A percentile compares a stretch with the other conserved stretches of the same genome.
These are phyloP conservation scores for Ustilago nuda DNA, from an alignment of 1,284 basidiomycete genomes.

Conservation along the genomic window DNA sequence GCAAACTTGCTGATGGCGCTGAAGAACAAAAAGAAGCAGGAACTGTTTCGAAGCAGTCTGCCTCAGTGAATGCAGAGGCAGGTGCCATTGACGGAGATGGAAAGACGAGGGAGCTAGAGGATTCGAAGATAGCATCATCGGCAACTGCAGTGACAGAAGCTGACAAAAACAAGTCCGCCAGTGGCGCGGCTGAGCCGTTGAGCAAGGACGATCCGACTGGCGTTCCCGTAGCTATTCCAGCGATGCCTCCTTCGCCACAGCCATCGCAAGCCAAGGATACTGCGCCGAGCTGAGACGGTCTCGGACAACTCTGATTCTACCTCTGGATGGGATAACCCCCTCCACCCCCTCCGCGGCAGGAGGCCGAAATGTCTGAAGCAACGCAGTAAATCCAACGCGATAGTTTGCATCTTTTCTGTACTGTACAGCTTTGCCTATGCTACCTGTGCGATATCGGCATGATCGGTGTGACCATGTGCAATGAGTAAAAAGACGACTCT, in stretches of 20 bases:
- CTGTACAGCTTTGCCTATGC: not conserved
- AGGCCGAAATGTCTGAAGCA: slow-evolving; percentile 36
- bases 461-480: not conserved
- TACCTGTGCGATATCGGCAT: too few species aligned
- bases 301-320: not conserved
- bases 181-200: not conserved
- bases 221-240: slow-evolving; percentile 8
- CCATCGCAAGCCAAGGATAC: slow-evolving; percentile 5
- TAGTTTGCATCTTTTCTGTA: not conserved
- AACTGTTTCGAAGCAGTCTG: not conserved
- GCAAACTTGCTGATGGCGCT: not conserved
- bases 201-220: not conserved
- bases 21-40: not conserved
- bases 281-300: not conserved
- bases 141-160: not conserved
- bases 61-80: not conserved
- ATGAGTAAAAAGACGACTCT: not conserved
- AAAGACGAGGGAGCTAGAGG: not conserved
- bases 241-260: slow-evolving; percentile 2
- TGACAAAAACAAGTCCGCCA: not conserved
- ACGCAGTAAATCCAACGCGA: not conserved
- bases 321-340: slow-evolving; percentile 5
- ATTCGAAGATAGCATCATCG: not conserved
- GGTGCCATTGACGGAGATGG: not conserved
- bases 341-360: not conserved